phyloP scores from a whole-genome alignment of 1,284 basidiomycete genomes.

The Sanghuangporus sanghuang region DNA sequence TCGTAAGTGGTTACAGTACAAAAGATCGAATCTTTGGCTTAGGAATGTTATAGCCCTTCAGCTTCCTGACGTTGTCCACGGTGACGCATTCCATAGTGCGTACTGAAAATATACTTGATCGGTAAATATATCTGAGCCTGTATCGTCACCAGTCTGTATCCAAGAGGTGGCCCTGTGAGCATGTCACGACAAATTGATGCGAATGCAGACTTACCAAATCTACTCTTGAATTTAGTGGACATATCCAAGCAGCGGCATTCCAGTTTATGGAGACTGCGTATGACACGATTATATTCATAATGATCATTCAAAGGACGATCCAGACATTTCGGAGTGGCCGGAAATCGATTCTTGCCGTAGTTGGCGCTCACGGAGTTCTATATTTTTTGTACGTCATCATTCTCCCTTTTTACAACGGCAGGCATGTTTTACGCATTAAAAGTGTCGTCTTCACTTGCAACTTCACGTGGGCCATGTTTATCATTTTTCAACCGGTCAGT shows the following conservation, averaged over 20 bases:
- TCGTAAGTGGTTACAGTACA: neutral
- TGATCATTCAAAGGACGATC: conserved; percentile 2
- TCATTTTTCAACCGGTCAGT: neutral
- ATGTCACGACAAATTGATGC: neutral
- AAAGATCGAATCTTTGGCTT: neutral
- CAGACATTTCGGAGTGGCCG: neutral
- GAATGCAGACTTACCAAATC: neutral
- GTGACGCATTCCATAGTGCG: conserved; percentile 1
- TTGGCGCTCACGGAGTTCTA: neutral
- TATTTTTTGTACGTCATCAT: neutral
- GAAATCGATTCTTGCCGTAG: neutral
- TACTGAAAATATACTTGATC: neutral
- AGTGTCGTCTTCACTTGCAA: neutral
- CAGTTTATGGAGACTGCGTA: conserved; percentile 12
- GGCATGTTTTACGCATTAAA: neutral
- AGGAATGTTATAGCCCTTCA: neutral
- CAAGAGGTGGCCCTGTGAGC: neutral
- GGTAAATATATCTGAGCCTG: neutral
- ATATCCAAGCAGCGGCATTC: conserved; percentile 6
- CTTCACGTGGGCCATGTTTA: neutral
- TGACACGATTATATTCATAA: conserved; percentile 1
- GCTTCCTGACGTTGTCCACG: neutral
- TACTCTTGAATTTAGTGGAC: neutral
- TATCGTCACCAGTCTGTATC: neutral
- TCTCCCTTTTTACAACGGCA: neutral